A percentile compares a stretch with the other conserved stretches of the same genome.
phyloP scores from a whole-genome alignment of 305 asterid genomes.

The Fraxinus ornus region DNA sequence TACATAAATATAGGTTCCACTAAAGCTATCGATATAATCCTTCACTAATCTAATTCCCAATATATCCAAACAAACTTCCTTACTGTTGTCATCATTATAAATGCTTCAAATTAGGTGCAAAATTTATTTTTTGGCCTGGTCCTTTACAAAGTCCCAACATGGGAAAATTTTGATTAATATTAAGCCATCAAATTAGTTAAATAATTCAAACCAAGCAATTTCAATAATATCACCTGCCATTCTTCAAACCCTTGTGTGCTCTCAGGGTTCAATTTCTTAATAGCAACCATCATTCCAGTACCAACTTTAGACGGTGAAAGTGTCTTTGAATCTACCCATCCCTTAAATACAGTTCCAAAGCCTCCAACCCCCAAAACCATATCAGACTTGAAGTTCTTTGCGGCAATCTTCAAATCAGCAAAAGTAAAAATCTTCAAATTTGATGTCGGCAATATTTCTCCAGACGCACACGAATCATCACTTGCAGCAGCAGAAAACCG shows the following conservation, averaged over 20 bases:
- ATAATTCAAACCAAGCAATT: neutral
- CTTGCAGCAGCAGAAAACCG: constrained; percentile 53
- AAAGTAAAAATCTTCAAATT: constrained; percentile 56
- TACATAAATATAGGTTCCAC: neutral
- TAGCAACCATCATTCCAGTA: constrained; percentile 71
- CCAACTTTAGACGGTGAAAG: constrained; percentile 56
- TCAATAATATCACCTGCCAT: constrained; percentile 64
- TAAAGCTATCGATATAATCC: neutral
- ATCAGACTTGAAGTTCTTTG: constrained; percentile 67
- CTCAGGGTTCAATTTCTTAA: constrained; percentile 73
- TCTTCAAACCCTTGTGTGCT: constrained; percentile 82
- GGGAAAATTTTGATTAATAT: neutral
- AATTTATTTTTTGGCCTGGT: neutral
- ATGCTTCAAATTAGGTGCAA: neutral
- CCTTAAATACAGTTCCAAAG: constrained; percentile 86
- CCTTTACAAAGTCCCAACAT: neutral
- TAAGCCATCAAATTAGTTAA: neutral
- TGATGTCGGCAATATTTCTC: constrained; percentile 56
- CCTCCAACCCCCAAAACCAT: constrained; percentile 80
- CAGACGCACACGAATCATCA: constrained; percentile 35
- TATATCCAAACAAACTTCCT: neutral
- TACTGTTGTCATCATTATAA: constrained; percentile 1
- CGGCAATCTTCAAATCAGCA: constrained; percentile 59
- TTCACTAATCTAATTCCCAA: neutral
- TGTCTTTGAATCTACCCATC: constrained; percentile 83